Percentiles rank a stretch among this genome's conserved stretches.
phyloP scores from a whole-genome alignment of 1,284 basidiomycete genomes.

The Austroboletus novae-zelandiae region DNA sequence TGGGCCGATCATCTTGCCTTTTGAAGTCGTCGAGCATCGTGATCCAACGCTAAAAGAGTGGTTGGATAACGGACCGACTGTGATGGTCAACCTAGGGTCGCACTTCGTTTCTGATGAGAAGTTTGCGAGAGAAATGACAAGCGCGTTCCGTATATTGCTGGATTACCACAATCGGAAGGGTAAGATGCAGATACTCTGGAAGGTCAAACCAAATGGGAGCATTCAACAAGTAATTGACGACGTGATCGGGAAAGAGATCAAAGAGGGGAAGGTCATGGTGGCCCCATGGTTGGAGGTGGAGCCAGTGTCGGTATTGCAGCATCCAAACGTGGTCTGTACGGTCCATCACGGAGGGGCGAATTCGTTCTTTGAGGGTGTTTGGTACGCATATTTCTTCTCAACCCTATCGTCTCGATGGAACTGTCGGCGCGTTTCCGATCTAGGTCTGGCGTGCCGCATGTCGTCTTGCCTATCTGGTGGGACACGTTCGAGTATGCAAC shows the following conservation, averaged over 20 bases:
- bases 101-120: not conserved
- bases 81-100: constrained; percentile 3
- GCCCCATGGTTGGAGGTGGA: constrained; percentile 12
- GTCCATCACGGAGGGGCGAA: constrained; percentile 2
- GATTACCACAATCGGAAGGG: not conserved
- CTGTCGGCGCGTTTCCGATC: no score
- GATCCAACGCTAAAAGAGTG: not conserved
- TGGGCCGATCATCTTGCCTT: constrained; percentile 1
- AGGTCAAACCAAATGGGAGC: not conserved
- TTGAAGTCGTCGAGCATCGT: no score
- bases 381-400: constrained; percentile 8
- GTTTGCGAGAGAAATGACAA: not conserved
- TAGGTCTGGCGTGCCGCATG: constrained; percentile 1
- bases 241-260: not conserved
- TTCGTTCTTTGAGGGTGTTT: constrained; percentile 6
- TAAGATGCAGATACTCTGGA: constrained; percentile 1
- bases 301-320: constrained; percentile 12
- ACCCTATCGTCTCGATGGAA: no score
- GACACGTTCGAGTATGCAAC: constrained; percentile 16
- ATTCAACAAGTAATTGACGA: not conserved
- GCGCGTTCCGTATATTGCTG: not conserved
- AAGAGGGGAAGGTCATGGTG: not conserved
- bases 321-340: constrained; percentile 12
- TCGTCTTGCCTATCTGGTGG: constrained; percentile 5
- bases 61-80: not conserved